Percentiles rank a stretch among this genome's conserved stretches.
Conservation (phyloP, 2,329 filamentous ascomycete genomes). For the Colletotrichum liaoningense region DNA sequence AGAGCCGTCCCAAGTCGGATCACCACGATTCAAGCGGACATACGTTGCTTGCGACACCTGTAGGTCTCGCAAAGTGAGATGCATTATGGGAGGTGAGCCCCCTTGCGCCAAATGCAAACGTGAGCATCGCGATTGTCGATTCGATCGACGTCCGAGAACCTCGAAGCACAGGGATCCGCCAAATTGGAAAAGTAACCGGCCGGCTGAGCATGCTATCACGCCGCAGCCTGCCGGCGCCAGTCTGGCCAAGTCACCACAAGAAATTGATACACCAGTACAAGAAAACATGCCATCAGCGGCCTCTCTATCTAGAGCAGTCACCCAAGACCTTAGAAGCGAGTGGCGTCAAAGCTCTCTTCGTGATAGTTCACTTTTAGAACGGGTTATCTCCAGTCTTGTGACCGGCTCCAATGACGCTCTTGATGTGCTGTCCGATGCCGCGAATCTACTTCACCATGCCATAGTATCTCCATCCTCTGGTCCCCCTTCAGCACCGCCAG, state of each 20-base stretch:
- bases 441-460: neutral
- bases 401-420: neutral
- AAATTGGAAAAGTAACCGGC: neutral
- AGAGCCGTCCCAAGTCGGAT: neutral
- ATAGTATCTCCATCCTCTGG: neutral
- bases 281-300: neutral
- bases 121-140: conserved; percentile 33
- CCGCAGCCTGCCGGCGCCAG: neutral
- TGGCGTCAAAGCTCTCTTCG: neutral
- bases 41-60: conserved; percentile 35
- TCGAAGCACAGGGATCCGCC: conserved; percentile 29
- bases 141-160: conserved; percentile 21
- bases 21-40: conserved; percentile 17
- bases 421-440: neutral
- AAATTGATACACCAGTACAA: neutral
- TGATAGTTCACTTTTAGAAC: neutral
- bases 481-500: neutral
- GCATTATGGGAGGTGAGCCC: conserved; percentile 31
- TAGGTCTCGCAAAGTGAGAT: conserved; percentile 30
- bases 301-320: neutral
- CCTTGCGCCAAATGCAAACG: conserved; percentile 33
- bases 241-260: neutral
- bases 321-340: neutral
- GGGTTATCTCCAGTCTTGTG: neutral
- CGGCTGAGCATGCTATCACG: neutral